Conservation (phyloP, 2,329 filamentous ascomycete genomes). For the Coleophoma eucalyptorum region DNA sequence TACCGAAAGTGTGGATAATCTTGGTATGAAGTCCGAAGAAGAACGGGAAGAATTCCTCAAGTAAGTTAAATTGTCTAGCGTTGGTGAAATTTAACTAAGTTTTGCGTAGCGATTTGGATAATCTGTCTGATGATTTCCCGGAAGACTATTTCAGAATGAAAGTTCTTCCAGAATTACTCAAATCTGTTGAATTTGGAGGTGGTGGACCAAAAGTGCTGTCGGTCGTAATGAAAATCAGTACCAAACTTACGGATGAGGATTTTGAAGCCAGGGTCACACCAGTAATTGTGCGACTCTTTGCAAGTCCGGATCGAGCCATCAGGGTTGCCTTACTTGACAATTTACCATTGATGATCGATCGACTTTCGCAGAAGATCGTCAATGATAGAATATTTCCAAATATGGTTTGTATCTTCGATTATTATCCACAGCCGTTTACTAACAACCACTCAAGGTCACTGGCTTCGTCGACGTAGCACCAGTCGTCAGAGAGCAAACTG, state of each 20-base stretch:
- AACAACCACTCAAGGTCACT: constrained; percentile 56
- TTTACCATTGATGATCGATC: constrained; percentile 86
- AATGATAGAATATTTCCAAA: constrained; percentile 97
- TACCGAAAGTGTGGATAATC: constrained; percentile 86
- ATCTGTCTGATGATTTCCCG: constrained; percentile 88
- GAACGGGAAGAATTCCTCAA: constrained; percentile 84
- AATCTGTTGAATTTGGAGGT: constrained; percentile 97
- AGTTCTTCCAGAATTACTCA: constrained; percentile 89
- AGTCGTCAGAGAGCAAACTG: constrained; percentile 88
- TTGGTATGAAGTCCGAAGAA: constrained; percentile 80
- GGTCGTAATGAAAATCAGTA: constrained; percentile 85
- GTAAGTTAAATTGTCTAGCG: constrained; percentile 33
- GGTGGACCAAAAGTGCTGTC: constrained; percentile 88
- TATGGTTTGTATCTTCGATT: constrained; percentile 53
- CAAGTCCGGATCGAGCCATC: constrained; percentile 86
- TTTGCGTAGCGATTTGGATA: constrained; percentile 63
- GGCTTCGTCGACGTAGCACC: constrained; percentile 92
- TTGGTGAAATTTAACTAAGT: constrained; percentile 13
- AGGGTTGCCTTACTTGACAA: constrained; percentile 89
- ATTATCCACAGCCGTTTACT: constrained; percentile 10
- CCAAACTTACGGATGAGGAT: constrained; percentile 84
- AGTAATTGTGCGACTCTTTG: constrained; percentile 81
- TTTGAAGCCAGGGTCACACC: constrained; percentile 82
- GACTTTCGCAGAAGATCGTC: constrained; percentile 80
- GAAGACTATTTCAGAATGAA: constrained; percentile 99